Evolutionary conservation across 257 asterid genomes (phyloP), one percentile per base, ranked within the genome.

Genomic region (Solanum tacnaense): DNA sequence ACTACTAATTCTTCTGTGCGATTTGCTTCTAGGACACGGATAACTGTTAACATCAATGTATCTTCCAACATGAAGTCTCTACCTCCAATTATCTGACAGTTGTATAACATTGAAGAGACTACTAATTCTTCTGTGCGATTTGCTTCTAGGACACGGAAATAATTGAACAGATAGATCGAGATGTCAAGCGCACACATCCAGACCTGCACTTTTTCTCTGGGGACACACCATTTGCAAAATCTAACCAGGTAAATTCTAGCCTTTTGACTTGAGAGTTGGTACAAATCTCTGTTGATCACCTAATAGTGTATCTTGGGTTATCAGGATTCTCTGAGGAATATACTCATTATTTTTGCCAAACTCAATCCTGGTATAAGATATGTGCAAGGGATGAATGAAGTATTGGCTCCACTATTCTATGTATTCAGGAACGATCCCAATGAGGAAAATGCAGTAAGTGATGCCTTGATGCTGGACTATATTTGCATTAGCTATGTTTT

Each of bases 311-410:
- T 72, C 35, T 87, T 83, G 88, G 56, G 84, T 88, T 91, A 90
- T 87, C 94, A 97, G 99, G 98, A 94, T 89, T 93, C 98, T 56
- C 90, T 97, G 90, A 92, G 89, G 91, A 90, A 88, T 89, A 94
- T 95, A 89, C 90, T 95, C 91, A 93, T 93, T 88, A 85, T 96
- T 86, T 96, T 93, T 91, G 99, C 99, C 29, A 96, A 96, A 93
- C 90, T 96, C 91, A 96, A 96, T 92, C 99, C 99, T 52, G 98
- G 99, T 88, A 95, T 96, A 92, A 93, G 98, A 97, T 97, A 97
- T 39, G 99, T 97, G 88, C 99, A 96, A 93, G 99, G 99, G 91
- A 96, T 96, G 99, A 96, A 96, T 92, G 99, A 97, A 94, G 86
- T 97, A 78, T 91, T 97, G 92, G 99, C 99, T 0, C 99, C 99